These are phyloP conservation scores for Paecilomyces sp. DNA, from an alignment of 2,329 filamentous ascomycete genomes.

Conservation along the genomic window DNA sequence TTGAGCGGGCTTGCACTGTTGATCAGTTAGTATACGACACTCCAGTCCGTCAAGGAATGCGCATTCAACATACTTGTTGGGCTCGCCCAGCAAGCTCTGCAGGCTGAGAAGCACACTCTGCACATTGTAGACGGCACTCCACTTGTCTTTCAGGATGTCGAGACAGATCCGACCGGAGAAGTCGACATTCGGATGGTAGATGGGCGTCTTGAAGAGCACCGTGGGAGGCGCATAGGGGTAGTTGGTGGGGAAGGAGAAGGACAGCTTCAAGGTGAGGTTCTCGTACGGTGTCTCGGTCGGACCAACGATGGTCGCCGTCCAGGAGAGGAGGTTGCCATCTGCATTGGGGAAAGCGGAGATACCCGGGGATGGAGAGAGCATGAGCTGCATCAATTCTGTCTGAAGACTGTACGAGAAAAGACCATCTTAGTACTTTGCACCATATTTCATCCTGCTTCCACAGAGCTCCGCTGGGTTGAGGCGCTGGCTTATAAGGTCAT, in stretches of 20 bases:
- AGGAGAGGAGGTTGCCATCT: slow-evolving; percentile 82
- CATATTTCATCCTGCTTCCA: background rate
- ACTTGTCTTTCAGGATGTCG: slow-evolving; percentile 98
- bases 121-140: slow-evolving; percentile 96
- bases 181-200: slow-evolving; percentile 98
- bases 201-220: slow-evolving; percentile 95
- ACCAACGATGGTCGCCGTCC: slow-evolving; percentile 90
- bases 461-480: background rate
- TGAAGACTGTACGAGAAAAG: slow-evolving; percentile 60
- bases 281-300: slow-evolving; percentile 89
- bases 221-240: slow-evolving; percentile 89
- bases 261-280: slow-evolving; percentile 81
- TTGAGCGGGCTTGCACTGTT: slow-evolving; percentile 84
- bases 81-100: slow-evolving; percentile 91
- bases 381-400: slow-evolving; percentile 95
- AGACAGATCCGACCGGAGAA: slow-evolving; percentile 95
- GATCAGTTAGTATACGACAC: slow-evolving; percentile 2
- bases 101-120: slow-evolving; percentile 87
- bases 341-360: slow-evolving; percentile 90
- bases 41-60: background rate
- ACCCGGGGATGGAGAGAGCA: slow-evolving; percentile 89
- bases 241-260: slow-evolving; percentile 81
- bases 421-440: background rate
- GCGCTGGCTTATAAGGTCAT: background rate
- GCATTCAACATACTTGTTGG: slow-evolving; percentile 72